phyloP scores from a whole-genome alignment of 1,284 basidiomycete genomes.

The Cryptococcus hybrid region DNA sequence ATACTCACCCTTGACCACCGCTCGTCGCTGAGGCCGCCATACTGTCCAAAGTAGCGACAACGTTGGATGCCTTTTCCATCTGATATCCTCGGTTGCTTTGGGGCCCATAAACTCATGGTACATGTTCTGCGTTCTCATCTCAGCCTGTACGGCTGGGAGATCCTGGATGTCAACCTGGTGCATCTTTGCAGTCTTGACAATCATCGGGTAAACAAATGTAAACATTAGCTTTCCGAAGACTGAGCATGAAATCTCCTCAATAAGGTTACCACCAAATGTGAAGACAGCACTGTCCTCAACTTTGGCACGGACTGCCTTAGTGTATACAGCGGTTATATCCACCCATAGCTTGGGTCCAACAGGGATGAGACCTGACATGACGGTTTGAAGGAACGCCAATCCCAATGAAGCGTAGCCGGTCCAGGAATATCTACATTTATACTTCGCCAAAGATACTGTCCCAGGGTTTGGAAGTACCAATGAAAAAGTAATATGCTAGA shows the following conservation, averaged over 20 bases:
- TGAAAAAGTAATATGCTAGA: constrained; percentile 9
- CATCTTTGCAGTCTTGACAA: constrained; percentile 68
- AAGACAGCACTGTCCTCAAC: constrained; percentile 1
- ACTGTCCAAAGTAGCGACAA: constrained; percentile 20
- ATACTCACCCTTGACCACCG: constrained; percentile 14
- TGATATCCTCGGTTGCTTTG: constrained; percentile 14
- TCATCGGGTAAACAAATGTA: constrained; percentile 73
- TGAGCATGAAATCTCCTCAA: constrained; percentile 48
- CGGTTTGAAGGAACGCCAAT: constrained; percentile 2
- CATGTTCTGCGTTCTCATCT: constrained; percentile 53
- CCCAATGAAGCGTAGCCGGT: constrained; percentile 13
- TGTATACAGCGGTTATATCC: constrained; percentile 26
- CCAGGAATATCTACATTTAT: constrained; percentile 4
- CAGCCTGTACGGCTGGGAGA: constrained; percentile 67
- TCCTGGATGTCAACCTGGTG: constrained; percentile 75
- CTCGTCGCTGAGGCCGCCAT: constrained; percentile 19
- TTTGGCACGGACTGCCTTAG: constrained; percentile 16
- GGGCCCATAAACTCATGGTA: constrained; percentile 20
- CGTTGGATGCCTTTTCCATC: constrained; percentile 12
- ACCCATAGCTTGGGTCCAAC: constrained; percentile 16
- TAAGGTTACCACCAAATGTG: constrained; percentile 21
- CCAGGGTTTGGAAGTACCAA: constrained; percentile 23
- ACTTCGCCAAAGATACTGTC: constrained; percentile 19
- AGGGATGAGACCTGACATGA: constrained; percentile 16
- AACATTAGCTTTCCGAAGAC: constrained; percentile 64